Conservation (phyloP, 2,329 filamentous ascomycete genomes). For the Trichoderma sp. region DNA sequence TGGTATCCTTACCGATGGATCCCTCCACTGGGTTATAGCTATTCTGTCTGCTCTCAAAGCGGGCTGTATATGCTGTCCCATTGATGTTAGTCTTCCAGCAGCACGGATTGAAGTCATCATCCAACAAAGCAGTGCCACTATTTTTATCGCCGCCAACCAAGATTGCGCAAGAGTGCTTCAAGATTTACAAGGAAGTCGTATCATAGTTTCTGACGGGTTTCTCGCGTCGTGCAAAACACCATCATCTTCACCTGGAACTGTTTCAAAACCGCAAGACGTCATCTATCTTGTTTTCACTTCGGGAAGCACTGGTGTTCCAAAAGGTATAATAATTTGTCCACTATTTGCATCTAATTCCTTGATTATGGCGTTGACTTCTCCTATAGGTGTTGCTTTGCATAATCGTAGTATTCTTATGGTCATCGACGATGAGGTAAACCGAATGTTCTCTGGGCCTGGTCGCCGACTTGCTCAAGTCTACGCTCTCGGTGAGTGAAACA, state of each 20-base stretch:
- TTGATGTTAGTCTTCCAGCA: not conserved
- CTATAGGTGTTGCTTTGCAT: not conserved
- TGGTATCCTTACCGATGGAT: not conserved
- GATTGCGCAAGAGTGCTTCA: not conserved
- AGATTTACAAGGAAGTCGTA: not conserved
- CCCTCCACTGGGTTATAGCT: not conserved
- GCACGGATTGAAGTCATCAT: not conserved
- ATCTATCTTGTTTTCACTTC: not conserved
- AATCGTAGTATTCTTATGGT: not conserved
- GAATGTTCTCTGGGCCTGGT: not conserved
- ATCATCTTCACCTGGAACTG: not conserved
- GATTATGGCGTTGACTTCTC: not conserved
- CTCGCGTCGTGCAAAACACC: not conserved
- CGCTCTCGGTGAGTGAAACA: not conserved
- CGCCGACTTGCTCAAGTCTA: not conserved
- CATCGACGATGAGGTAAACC: not conserved
- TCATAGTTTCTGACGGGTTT: not conserved
- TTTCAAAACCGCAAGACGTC: not conserved
- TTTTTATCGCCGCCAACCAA: not conserved
- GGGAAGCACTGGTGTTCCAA: not conserved
- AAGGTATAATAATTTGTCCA: not conserved
- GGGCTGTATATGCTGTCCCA: not conserved
- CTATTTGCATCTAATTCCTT: not conserved
- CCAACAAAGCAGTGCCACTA: not conserved
- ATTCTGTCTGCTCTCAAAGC: not conserved